These are phyloP conservation scores for Sporisorium exsertum DNA, from an alignment of 1,284 basidiomycete species.

Conservation along the genomic window DNA sequence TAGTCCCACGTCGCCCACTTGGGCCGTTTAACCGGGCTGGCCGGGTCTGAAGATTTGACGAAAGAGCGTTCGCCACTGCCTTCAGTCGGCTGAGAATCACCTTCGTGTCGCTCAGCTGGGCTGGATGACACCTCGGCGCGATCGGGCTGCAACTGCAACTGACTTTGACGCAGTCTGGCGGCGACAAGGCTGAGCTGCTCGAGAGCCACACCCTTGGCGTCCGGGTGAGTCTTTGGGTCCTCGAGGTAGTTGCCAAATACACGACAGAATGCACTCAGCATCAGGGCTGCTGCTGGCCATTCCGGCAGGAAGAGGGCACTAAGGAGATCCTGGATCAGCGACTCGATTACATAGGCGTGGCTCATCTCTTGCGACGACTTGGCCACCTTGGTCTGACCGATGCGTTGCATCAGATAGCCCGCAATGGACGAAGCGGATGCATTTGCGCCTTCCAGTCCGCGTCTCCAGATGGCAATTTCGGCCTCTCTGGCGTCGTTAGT, in stretches of 20 bases:
- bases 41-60: neutral
- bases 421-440: conserved; percentile 78
- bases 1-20: conserved; percentile 38
- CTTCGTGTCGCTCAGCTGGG: neutral
- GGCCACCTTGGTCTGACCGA: conserved; percentile 55
- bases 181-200: conserved; percentile 94
- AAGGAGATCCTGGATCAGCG: conserved; percentile 87
- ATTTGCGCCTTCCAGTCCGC: conserved; percentile 52
- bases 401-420: conserved; percentile 79
- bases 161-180: conserved; percentile 76
- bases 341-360: conserved; percentile 89
- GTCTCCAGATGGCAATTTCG: conserved; percentile 43
- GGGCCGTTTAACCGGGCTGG: conserved; percentile 10
- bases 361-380: conserved; percentile 58
- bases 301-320: conserved; percentile 91
- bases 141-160: conserved; percentile 28
- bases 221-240: conserved; percentile 77
- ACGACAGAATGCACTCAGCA: conserved; percentile 70
- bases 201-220: conserved; percentile 81
- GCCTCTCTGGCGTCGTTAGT: conserved; percentile 23
- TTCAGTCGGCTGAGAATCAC: neutral
- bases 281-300: conserved; percentile 90
- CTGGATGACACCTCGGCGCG: neutral
- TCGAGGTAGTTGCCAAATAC: conserved; percentile 71
- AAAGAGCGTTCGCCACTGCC: neutral